phyloP scores from a whole-genome alignment of 345 rosid species.

The Lepidium aucheri region DNA sequence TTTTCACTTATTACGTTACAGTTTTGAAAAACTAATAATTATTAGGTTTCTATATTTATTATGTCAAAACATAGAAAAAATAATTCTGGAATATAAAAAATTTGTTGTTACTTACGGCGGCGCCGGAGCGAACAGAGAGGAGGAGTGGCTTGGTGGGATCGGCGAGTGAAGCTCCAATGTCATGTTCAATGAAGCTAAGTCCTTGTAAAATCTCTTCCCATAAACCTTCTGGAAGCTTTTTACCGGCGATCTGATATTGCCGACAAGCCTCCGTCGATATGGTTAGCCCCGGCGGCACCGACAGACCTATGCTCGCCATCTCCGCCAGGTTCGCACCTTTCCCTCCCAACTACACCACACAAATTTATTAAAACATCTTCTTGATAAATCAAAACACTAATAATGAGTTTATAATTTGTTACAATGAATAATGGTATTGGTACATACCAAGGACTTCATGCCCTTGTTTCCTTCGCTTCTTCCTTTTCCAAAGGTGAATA shows the following conservation, averaged over 20 bases:
- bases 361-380: neutral
- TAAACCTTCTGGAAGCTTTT: slow-evolving; percentile 52
- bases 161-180: slow-evolving; percentile 77
- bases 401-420: neutral
- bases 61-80: no score
- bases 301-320: slow-evolving; percentile 92
- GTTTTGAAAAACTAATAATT: no score
- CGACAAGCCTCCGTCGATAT: slow-evolving; percentile 93
- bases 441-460: slow-evolving; percentile 91
- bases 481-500: slow-evolving; percentile 82
- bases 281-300: slow-evolving; percentile 93
- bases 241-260: slow-evolving; percentile 60
- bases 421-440: neutral
- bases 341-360: slow-evolving; percentile 66
- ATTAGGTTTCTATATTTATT: no score
- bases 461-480: slow-evolving; percentile 89
- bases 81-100: no score
- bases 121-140: slow-evolving; percentile 96
- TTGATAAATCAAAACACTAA: neutral
- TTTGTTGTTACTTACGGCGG: slow-evolving; percentile 38
- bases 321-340: slow-evolving; percentile 97
- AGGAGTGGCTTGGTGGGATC: slow-evolving; percentile 81
- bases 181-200: slow-evolving; percentile 46
- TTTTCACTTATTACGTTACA: no score
- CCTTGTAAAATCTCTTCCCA: slow-evolving; percentile 79